Evolutionary conservation across 2,329 filamentous ascomycete species (phyloP), one percentile per base, ranked within the genome.

Genomic region (Aquanectria penicillioides): DNA sequence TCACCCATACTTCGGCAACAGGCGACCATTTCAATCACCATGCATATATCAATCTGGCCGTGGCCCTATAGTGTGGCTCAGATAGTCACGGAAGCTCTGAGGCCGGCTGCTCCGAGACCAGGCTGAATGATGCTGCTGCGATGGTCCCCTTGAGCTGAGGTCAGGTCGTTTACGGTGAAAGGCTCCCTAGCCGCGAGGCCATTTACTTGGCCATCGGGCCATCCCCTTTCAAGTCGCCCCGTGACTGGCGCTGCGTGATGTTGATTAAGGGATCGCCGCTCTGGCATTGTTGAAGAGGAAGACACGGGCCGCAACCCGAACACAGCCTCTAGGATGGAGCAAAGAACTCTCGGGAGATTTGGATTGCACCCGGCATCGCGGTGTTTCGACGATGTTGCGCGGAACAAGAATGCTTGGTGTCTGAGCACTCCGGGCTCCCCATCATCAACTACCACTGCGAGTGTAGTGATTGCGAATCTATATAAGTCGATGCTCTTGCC

Each of bases 241-340:
- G 22, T 13, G 17, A 22, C 53, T 20, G 18, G 25, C 28, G 37
- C 28, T 51, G 38, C 15, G 17, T 12, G 20, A 26, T 31, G 23
- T 22, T 31, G 25, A 51, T 25, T 25, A 25, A 52, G 22, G 22
- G 22, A 18, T 25, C 13, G 18, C 15, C 12, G 22, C 11, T 33
- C 36, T 44, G 23, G 18, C 36, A 29, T 40, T 31, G 23, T 20
- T 3, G 50, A 23, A n/a, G 44, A 40, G 43, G 50, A 43, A 28
- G 36, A 41, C 18, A 25, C 57, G 57, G 57, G 28, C 57, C 57
- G 57, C 9, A 54, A 49, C 17, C 57, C 57, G 57, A 23, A 55
- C 25, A 50, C 41, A 38, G 57, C 31, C 37, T 46, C 44, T 28
- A 25, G 34, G 29, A 52, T 52, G 40, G 48, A 37, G 38, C 41